Percentiles rank a stretch among this genome's conserved stretches.
Evolutionary conservation across 140 eudicot species (phyloP).

Genomic region (Oenanthe javanica): DNA sequence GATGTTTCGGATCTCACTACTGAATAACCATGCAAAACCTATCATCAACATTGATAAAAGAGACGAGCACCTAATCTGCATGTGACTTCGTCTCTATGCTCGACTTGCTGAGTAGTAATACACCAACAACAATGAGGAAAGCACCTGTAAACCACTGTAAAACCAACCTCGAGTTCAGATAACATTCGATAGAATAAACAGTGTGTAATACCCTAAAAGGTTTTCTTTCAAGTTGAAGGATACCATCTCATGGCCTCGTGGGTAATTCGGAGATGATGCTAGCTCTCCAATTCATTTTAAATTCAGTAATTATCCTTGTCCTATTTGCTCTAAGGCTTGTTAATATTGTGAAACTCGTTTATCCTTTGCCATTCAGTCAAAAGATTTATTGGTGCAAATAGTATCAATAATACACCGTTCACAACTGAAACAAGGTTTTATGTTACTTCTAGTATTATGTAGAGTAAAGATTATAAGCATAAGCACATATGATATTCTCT

Average conservation of each 20-base stretch:
- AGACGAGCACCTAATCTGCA: conserved; percentile 29
- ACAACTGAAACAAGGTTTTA: not conserved
- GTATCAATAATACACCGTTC: not conserved
- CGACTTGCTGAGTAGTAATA: conserved; percentile 73
- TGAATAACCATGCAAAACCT: no score
- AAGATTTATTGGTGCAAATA: not conserved
- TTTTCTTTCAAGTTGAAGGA: not conserved
- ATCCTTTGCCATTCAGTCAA: not conserved
- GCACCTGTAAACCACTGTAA: conserved; percentile 98
- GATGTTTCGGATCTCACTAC: not conserved
- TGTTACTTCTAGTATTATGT: not conserved
- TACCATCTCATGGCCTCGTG: not conserved
- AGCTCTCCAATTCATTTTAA: no score
- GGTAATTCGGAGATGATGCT: no score
- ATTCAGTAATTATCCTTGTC: not conserved
- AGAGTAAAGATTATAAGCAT: not conserved
- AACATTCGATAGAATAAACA: not conserved
- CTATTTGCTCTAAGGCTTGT: not conserved
- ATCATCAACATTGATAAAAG: not conserved
- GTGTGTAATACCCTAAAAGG: no score
- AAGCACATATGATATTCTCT: not conserved
- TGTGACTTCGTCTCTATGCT: conserved; percentile 60
- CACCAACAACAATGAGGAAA: conserved; percentile 70
- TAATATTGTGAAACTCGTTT: not conserved
- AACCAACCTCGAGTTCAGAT: conserved; percentile 18